Base-by-base conservation (phyloP, 2,329 filamentous ascomycete genomes). In the Aspergillus quadricinctus region DNA sequence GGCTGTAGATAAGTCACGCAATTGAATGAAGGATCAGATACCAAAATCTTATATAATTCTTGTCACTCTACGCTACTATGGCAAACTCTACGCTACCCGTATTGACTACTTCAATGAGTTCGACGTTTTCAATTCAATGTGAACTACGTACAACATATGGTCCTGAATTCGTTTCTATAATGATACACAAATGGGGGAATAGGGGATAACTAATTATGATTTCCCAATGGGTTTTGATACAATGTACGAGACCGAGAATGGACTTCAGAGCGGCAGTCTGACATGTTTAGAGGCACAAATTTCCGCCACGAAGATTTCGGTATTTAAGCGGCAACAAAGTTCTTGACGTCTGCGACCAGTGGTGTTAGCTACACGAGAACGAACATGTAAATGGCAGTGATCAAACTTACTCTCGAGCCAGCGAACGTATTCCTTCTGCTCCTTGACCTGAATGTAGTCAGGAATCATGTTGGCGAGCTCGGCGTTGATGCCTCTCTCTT, bases 391-490 rank as follows among this genome's bases (percentile, higher is more conserved):
- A 28, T 21, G 23, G 49, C 11, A 55, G 50, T 50, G 48, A 54
- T n/a, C 3, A 54, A 53, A 69, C 81, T 75, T 75, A 83, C 83
- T 85, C 75, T 86, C 83, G 75, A 99, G 80, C 94, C 95, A 99
- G 64, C 83, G 80, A 60, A 95, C 80, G 77, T 99, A 99, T 83
- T 99, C 94, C 78, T 87, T 89, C 85, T 97, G 93, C 85, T 99
- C 94, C 87, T 99, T 99, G 78, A 89, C 85, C 73, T 97, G 92
- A 70, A 97, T 92, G 79, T 96, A 99, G 75, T 97, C 92, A 40
- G 92, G 91, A 48, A 96, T 88, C 76, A 97, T 97, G 64, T 92
- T 79, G 53, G 92, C 93, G 67, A 99, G 83, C 57, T 88, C 84
- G 66, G 88, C 87, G 69, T 93, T 91, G 77, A 99, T 85, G 62